Conservation (phyloP, 2,329 filamentous ascomycete species). For the Ceratocystis lukuohia region DNA sequence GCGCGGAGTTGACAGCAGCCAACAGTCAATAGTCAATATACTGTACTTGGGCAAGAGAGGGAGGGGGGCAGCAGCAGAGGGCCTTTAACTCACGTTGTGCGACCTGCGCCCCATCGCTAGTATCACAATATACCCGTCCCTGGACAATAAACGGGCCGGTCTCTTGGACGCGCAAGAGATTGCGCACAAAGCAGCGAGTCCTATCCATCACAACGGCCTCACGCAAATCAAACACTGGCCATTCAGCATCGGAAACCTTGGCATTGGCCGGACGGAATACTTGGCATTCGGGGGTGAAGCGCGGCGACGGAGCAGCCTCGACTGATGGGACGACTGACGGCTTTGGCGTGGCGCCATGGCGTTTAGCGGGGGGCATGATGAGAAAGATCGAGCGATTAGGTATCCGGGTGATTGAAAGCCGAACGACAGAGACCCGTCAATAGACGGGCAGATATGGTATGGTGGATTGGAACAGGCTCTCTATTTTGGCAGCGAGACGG, state of each 20-base stretch:
- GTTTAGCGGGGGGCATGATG: slow-evolving; percentile 3
- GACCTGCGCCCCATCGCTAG: slow-evolving; percentile 29
- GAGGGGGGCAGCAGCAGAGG: no score
- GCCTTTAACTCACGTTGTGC: slow-evolving; percentile 27
- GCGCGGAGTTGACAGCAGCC: background rate
- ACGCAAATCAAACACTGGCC: slow-evolving; percentile 48
- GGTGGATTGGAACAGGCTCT: no score
- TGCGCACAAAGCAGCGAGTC: slow-evolving; percentile 42
- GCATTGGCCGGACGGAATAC: slow-evolving; percentile 27
- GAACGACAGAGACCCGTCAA: background rate
- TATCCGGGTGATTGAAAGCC: background rate
- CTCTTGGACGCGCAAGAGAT: slow-evolving; percentile 46
- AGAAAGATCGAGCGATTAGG: background rate
- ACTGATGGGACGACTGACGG: background rate
- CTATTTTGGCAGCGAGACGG: no score
- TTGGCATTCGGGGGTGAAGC: slow-evolving; percentile 29
- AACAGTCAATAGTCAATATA: no score
- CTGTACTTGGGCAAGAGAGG: background rate
- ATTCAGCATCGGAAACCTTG: slow-evolving; percentile 31
- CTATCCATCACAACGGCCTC: slow-evolving; percentile 46
- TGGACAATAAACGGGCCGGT: slow-evolving; percentile 48
- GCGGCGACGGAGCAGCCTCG: slow-evolving; percentile 22
- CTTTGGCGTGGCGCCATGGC: background rate
- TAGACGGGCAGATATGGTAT: background rate
- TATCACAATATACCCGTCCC: slow-evolving; percentile 42